Conservation (phyloP, 345 rosid genomes). For the Euphorbia pulcherrima region DNA sequence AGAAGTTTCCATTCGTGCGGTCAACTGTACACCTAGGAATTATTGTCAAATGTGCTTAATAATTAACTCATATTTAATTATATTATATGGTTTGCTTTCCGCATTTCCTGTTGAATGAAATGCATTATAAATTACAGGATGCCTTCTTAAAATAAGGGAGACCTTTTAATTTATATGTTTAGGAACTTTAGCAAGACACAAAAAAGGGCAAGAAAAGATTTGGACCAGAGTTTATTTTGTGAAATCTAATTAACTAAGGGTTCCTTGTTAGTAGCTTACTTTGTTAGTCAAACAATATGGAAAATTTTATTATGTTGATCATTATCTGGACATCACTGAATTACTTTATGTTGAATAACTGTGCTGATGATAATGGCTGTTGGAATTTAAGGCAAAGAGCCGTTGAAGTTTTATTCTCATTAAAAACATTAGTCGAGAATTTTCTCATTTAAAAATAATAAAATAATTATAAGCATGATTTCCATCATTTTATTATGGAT, state of each 20-base stretch:
- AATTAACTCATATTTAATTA: background rate
- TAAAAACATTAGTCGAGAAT: too few species aligned
- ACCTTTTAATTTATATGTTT: background rate
- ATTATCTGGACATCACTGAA: slow-evolving; percentile 3
- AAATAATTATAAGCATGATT: too few species aligned
- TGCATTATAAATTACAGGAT: slow-evolving; percentile 25
- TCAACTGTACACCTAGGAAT: slow-evolving; percentile 24
- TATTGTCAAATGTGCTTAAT: background rate
- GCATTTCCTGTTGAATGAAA: slow-evolving; percentile 16
- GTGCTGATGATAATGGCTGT: too few species aligned
- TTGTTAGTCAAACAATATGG: slow-evolving; percentile 21
- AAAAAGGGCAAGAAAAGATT: slow-evolving; percentile 8
- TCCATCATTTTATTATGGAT: too few species aligned
- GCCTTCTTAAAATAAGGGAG: slow-evolving; percentile 41
- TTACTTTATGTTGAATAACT: too few species aligned
- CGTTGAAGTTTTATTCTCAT: too few species aligned
- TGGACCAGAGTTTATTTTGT: slow-evolving; percentile 17
- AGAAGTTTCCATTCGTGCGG: slow-evolving; percentile 51
- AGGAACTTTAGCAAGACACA: background rate
- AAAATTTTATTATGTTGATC: slow-evolving; percentile 4
- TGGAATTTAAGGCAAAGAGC: too few species aligned
- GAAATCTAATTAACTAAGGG: slow-evolving; percentile 17
- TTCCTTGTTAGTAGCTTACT: background rate
- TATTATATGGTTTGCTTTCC: background rate
- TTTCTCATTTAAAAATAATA: too few species aligned